Percentiles rank a stretch among this genome's conserved stretches.
Evolutionary conservation across 345 rosid genomes (phyloP).

Genomic region (Atalantia buxifolia): DNA sequence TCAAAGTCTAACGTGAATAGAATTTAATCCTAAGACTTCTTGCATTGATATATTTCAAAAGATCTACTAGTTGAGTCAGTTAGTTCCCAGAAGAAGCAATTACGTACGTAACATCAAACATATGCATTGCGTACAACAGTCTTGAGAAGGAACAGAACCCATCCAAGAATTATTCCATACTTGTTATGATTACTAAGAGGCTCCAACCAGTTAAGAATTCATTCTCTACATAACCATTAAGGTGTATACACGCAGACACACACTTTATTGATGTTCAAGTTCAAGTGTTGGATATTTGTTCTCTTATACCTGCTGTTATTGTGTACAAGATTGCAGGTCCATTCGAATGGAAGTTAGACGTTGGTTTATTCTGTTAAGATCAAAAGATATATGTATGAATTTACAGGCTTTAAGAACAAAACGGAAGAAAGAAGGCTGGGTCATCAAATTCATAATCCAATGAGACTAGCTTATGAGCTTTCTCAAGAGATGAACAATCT

Average conservation of each 20-base stretch:
- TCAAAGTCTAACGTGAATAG: neutral
- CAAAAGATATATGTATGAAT: no score
- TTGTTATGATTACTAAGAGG: neutral
- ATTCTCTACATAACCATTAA: neutral
- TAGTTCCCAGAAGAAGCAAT: neutral
- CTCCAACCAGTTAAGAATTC: neutral
- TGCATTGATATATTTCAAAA: neutral
- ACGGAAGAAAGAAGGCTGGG: neutral
- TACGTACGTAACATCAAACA: neutral
- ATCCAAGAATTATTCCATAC: conserved; percentile 3
- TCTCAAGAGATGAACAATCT: no score
- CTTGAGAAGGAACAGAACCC: neutral
- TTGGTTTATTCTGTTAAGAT: no score
- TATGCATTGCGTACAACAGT: neutral
- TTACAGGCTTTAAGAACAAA: neutral
- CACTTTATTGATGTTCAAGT: neutral
- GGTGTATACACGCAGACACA: no score
- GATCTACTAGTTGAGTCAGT: neutral
- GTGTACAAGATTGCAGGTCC: neutral
- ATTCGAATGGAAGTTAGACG: no score
- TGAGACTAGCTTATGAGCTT: no score
- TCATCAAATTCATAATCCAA: neutral
- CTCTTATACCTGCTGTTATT: neutral
- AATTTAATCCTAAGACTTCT: neutral
- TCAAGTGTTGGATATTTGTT: neutral